phyloP scores from a whole-genome alignment of 2,329 filamentous ascomycete species.

The Microdochium trichocladiopsis region DNA sequence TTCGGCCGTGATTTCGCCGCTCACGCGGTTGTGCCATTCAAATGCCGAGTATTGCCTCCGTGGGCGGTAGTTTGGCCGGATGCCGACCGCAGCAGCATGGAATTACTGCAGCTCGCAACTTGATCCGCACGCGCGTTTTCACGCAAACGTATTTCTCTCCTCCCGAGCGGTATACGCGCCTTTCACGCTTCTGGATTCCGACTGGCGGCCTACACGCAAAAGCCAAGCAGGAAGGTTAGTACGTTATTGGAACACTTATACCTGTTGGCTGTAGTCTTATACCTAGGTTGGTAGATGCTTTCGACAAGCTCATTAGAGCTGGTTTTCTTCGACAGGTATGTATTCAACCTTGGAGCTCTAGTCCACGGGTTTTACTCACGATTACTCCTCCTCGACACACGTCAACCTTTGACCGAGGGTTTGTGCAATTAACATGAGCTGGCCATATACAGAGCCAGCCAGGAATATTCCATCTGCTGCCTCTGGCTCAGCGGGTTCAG shows the following conservation, averaged over 20 bases:
- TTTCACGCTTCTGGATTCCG: slow-evolving; percentile 76
- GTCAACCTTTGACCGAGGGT: no score
- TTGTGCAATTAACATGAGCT: slow-evolving; percentile 4
- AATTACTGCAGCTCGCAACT: not conserved
- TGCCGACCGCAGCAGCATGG: no score
- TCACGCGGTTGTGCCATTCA: no score
- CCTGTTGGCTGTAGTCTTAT: slow-evolving; percentile 15
- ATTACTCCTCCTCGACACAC: no score
- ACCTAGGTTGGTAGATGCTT: slow-evolving; percentile 41
- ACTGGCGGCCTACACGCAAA: slow-evolving; percentile 52
- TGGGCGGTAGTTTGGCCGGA: no score
- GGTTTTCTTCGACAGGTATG: slow-evolving; percentile 67
- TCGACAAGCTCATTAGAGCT: slow-evolving; percentile 60
- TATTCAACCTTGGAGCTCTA: slow-evolving; percentile 4
- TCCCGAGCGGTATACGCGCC: slow-evolving; percentile 25
- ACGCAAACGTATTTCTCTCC: not conserved
- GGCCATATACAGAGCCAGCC: slow-evolving; percentile 58
- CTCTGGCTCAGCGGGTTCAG: slow-evolving; percentile 79
- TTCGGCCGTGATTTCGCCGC: no score
- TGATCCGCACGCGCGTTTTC: not conserved
- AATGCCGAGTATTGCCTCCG: no score
- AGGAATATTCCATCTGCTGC: slow-evolving; percentile 87
- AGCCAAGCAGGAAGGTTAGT: slow-evolving; percentile 49
- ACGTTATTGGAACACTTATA: no score
- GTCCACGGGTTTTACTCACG: not conserved